phyloP scores from a whole-genome alignment of 345 rosid species.

The Laguncularia racemosa region DNA sequence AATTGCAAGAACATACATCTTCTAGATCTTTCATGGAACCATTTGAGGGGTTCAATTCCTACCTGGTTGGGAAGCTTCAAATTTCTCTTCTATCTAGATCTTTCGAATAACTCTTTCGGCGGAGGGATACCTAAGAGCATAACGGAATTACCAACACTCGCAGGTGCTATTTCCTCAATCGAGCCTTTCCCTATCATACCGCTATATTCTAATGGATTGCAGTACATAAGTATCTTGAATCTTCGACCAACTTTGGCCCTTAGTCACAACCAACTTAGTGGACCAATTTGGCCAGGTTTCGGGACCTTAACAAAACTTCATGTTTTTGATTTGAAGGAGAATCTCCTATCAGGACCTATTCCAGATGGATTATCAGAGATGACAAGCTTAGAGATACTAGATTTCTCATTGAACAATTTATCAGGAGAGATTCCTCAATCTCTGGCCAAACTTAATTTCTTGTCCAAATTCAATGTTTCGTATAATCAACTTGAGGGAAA shows the following conservation, averaged over 20 bases:
- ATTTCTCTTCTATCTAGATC: conserved; percentile 19
- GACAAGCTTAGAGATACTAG: conserved; percentile 13
- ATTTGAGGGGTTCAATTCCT: conserved; percentile 12
- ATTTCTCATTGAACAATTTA: conserved; percentile 13
- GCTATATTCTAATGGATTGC: not conserved
- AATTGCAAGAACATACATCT: conserved; percentile 5
- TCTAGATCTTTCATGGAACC: conserved; percentile 17
- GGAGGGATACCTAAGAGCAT: conserved; percentile 23
- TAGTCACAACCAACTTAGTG: conserved; percentile 14
- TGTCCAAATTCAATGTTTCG: conserved; percentile 15
- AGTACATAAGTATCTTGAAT: conserved; percentile 13
- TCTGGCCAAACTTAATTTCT: conserved; percentile 14
- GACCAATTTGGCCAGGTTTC: conserved; percentile 15
- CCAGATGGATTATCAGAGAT: conserved; percentile 12
- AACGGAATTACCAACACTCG: conserved; percentile 9
- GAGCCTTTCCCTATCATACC: not conserved
- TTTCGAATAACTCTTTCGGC: conserved; percentile 23
- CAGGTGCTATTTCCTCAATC: not conserved
- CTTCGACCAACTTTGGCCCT: conserved; percentile 15
- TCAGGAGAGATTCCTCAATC: conserved; percentile 21
- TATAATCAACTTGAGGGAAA: conserved; percentile 21
- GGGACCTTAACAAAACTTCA: conserved; percentile 21
- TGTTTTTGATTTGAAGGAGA: conserved; percentile 1
- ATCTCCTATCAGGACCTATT: conserved; percentile 12
- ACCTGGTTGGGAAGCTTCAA: conserved; percentile 11